Evolutionary conservation across 176 grass and related monocot species (phyloP), one percentile per base, ranked within the genome.

Genomic region (Hyparrhenia diplandra): DNA sequence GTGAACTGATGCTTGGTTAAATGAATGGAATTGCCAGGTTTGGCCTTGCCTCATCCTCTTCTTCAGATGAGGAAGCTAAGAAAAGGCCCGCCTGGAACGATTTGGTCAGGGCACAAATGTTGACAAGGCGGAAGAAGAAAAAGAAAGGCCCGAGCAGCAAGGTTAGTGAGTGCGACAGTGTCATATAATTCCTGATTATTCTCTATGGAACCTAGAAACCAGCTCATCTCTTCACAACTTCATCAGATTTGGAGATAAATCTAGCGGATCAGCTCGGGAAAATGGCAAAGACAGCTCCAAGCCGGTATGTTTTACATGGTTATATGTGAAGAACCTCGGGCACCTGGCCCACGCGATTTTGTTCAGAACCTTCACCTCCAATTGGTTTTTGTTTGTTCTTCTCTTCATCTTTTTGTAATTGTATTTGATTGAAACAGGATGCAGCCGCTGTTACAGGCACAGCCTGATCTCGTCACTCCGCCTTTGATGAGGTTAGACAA

Each of bases 11-110:
- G 30, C 43, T 20, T 81, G 30, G 58, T 67, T 68, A 16, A 63
- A 78, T 67, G 49, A 20, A 47, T 46, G 76, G n/a, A 31, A 39
- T 47, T 73, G 24, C 32, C 45, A 99, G 97, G 89, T 99, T 99
- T 94, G 91, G 91, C 12, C 57, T 92, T 75, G 74, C 87, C 30
- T 13, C 69, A 29, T 40, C 74, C 41, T 65, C 79, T 41, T 57
- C 74, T 69, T 75, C 61, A 78, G 83, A 92, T 80, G 87, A 81
- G 17, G 91, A 91, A 49, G 80, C 82, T 66, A 99, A 96, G 89
- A 99, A 99, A 99, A 96, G 63, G 91, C 93, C 62, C 90, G 97
- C 32, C 37, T 91, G 32, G 93, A 95, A 81, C 92, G 89, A 88
- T 99, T 99, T 86, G 91, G 87, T 63, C 87, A 93, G 72, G 64